Evolutionary conservation across 805 yeast species (phyloP), one percentile per base, ranked within the genome.

Genomic region (Lipomyces sp.): DNA sequence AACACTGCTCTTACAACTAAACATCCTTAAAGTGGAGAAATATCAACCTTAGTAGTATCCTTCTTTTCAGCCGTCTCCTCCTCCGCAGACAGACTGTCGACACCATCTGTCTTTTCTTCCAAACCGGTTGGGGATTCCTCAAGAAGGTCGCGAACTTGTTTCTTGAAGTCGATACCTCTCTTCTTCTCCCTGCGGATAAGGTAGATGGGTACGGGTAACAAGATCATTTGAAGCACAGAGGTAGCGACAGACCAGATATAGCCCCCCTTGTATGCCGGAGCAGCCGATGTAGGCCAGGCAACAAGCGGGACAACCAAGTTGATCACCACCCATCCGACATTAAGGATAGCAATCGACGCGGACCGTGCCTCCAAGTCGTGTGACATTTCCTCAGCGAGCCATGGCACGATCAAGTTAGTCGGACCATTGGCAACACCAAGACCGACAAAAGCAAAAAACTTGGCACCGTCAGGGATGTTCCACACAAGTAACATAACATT

Each of bases 401-500:
- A 53, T 2, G 57, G 54, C 8, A 55, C 31, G 22, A 52, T 45
- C 37, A 55, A 39, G 35, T 48, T 48, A 26, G 54, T 49, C 6
- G 59, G 53, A 14, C 57, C 59, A 38, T 41, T 47, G 11, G 57
- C 53, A 8, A 46, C 36, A 33, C 59, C 59, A 18, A 49, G 53
- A 13, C 41, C 51, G 16, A 55, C 40, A 33, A 73, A 80, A 0
- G 81, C 85, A 67, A 79, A 80, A 81, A 82, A 79, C 61, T 78
- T 80, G 4, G 79, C 81, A 10, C 74, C 63, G 56, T 78, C 79
- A 1, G 76, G 70, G 8, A 80, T 76, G 39, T 75, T 46, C 84
- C 84, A 81, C 5, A 73, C 76, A 2, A 82, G 78, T 47, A 80
- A 65, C 32, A 80, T 68, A 7, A 73, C 66, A 57, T 79, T 78